Percentiles rank a stretch among this genome's conserved stretches.
Conservation (phyloP, 208 protist genomes). For the Acanthamoeba lenticulata region DNA sequence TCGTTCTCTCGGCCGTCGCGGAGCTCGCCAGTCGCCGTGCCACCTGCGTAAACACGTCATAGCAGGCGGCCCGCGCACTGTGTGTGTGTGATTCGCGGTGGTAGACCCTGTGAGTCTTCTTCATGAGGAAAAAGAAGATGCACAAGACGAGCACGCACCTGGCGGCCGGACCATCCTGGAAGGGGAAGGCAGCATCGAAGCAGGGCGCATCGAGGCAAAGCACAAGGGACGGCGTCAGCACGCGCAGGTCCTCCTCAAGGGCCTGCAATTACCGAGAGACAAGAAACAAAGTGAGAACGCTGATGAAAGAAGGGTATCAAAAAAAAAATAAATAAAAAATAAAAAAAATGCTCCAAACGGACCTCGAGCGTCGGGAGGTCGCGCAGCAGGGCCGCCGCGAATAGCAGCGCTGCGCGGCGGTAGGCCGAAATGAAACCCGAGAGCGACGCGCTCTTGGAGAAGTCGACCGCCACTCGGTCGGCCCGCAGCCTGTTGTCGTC, state of each 20-base stretch:
- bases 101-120: not conserved
- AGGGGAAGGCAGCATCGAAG: not conserved
- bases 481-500: not conserved
- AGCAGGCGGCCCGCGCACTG: no score
- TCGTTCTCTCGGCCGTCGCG: no score
- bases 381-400: not conserved
- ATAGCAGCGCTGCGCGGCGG: not conserved
- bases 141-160: not conserved
- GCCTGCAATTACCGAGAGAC: no score
- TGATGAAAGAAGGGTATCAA: no score
- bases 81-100: not conserved
- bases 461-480: not conserved
- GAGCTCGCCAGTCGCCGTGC: no score
- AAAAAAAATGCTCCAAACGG: no score
- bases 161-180: not conserved
- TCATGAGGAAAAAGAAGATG: not conserved
- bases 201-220: not conserved
- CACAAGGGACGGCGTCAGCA: not conserved
- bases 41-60: no score
- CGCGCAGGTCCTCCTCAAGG: not conserved
- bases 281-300: no score
- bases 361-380: not conserved
- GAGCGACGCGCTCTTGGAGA: not conserved
- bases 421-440: constrained; percentile 20
- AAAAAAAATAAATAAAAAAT: no score